A percentile compares a stretch with the other conserved stretches of the same genome.
These are phyloP conservation scores for Thuja plicata DNA, from an alignment of 83 land plant species.

Conservation along the genomic window DNA sequence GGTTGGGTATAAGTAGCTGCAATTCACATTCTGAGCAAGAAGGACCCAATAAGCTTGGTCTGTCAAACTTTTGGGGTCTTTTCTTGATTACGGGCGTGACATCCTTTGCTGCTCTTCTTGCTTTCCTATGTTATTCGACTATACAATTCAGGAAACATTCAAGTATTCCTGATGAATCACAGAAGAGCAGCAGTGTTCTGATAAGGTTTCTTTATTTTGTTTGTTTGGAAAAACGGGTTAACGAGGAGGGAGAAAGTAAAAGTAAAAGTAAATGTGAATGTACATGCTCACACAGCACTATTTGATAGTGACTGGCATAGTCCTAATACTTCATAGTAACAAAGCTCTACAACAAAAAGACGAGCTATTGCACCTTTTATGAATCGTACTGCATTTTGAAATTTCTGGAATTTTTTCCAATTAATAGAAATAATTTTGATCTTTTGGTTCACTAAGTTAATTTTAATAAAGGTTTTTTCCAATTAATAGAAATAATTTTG, in stretches of 20 bases:
- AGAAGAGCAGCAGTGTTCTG: conserved; percentile 15
- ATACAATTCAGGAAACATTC: conserved; percentile 10
- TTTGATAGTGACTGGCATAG: not conserved
- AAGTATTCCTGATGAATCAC: not conserved
- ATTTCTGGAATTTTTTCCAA: no score
- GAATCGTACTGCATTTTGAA: no score
- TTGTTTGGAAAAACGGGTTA: conserved; percentile 22
- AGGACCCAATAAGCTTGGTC: conserved; percentile 21
- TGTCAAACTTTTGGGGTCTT: conserved; percentile 26
- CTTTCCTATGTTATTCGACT: not conserved
- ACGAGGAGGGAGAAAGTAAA: not conserved
- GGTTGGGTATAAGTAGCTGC: conserved; percentile 23
- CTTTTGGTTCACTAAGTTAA: no score
- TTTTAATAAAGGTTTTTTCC: no score
- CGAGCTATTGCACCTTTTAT: no score
- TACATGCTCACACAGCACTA: not conserved
- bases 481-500: no score
- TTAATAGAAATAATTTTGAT: no score
- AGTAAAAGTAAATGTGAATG: not conserved
- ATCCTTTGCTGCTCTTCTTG: conserved; percentile 10
- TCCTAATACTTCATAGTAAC: no score
- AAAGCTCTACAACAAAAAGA: no score
- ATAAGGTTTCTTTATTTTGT: conserved; percentile 37
- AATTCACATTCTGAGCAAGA: conserved; percentile 10
- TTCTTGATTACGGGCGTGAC: not conserved